phyloP scores from a whole-genome alignment of 108 stramenopile species.

The Nannochloropsis oceanica region DNA sequence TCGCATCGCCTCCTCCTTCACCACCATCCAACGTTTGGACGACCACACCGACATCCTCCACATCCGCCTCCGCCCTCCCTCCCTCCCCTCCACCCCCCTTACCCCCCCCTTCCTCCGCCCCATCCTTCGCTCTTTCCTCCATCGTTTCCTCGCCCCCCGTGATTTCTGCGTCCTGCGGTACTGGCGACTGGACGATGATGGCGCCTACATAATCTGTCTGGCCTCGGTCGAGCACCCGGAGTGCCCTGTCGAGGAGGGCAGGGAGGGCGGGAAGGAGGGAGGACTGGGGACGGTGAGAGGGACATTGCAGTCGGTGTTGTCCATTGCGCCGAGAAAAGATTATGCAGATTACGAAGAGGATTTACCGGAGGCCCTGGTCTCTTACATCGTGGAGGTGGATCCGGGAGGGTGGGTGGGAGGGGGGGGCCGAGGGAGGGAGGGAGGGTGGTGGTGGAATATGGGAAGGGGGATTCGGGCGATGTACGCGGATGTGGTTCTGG shows the following conservation, averaged over 20 bases:
- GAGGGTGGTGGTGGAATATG: background rate
- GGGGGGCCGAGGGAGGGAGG: background rate
- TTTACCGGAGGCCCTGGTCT: background rate
- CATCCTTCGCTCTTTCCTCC: background rate
- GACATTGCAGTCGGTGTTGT: background rate
- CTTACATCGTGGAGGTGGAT: background rate
- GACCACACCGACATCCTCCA: background rate
- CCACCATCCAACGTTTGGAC: background rate
- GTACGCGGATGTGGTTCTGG: background rate
- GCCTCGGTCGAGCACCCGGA: background rate
- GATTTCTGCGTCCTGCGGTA: slow-evolving; percentile 6
- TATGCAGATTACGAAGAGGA: background rate
- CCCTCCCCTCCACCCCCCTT: background rate
- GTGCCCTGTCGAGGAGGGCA: slow-evolving; percentile 1
- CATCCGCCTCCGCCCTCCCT: background rate
- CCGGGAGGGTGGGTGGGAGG: background rate
- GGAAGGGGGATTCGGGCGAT: background rate
- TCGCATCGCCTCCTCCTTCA: background rate
- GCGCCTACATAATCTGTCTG: slow-evolving; percentile 1
- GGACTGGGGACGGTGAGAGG: background rate
- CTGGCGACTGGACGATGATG: slow-evolving; percentile 5
- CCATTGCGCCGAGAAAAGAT: slow-evolving; percentile 1
- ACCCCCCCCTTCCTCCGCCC: background rate
- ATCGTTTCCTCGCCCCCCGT: slow-evolving; percentile 4
- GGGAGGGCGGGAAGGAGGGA: background rate